Evolutionary conservation across 352 stramenopile species (phyloP).

Genomic region (Globisporangium apiculatum): DNA sequence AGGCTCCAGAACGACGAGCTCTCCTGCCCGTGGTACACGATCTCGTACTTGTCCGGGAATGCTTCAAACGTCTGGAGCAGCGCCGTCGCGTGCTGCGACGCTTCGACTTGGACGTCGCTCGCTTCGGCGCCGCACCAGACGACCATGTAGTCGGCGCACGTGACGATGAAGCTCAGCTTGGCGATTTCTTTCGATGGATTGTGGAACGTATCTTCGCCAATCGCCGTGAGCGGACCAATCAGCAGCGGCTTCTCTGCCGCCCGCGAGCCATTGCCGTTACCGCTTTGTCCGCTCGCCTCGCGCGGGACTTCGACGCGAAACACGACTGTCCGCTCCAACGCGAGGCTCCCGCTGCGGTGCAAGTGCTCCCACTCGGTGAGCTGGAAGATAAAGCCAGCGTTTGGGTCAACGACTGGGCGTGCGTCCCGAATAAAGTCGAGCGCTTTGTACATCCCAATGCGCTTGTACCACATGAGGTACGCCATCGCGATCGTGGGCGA

Average conservation of each 20-base stretch:
- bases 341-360: constrained; percentile 37
- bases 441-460: constrained; percentile 72
- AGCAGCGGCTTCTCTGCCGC: constrained; percentile 42
- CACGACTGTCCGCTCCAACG: constrained; percentile 44
- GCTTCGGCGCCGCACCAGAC: constrained; percentile 72
- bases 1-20: constrained; percentile 64
- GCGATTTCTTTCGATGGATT: constrained; percentile 47
- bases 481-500: constrained; percentile 86
- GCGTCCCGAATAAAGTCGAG: constrained; percentile 73
- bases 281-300: constrained; percentile 18
- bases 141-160: constrained; percentile 68
- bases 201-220: constrained; percentile 47
- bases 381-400: constrained; percentile 86
- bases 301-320: constrained; percentile 67
- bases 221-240: constrained; percentile 40
- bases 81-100: constrained; percentile 46
- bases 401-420: constrained; percentile 74
- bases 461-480: constrained; percentile 87
- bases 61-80: constrained; percentile 72
- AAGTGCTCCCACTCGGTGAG: constrained; percentile 84
- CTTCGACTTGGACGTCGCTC: constrained; percentile 41
- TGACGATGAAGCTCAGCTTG: constrained; percentile 62
- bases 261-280: constrained; percentile 20
- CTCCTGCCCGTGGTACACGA: constrained; percentile 66
- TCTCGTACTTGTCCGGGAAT: constrained; percentile 67